Evolutionary conservation across 352 stramenopile species (phyloP).

Genomic region (Albugo candida): DNA sequence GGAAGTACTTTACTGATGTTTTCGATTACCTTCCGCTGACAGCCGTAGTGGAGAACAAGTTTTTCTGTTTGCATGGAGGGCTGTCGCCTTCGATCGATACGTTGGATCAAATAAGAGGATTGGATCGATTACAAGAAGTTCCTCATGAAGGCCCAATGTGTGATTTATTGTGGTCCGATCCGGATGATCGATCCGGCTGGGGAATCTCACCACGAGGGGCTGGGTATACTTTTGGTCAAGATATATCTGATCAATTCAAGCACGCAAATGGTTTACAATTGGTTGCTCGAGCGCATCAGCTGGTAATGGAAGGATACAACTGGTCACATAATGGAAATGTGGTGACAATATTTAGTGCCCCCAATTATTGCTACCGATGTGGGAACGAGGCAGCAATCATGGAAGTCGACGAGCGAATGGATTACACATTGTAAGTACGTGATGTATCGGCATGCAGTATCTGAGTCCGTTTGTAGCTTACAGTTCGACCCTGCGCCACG

Average conservation of each 20-base stretch:
- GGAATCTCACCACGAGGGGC: slow-evolving; percentile 86
- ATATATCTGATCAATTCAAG: slow-evolving; percentile 88
- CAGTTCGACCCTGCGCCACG: slow-evolving; percentile 89
- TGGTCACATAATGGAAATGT: slow-evolving; percentile 93
- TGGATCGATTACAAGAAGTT: slow-evolving; percentile 91
- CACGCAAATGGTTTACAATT: slow-evolving; percentile 85
- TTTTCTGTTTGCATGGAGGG: slow-evolving; percentile 74
- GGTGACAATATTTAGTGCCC: slow-evolving; percentile 97
- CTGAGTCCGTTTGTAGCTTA: slow-evolving; percentile 32
- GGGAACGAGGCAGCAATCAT: slow-evolving; percentile 97
- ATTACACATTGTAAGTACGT: slow-evolving; percentile 84
- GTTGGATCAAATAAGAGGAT: slow-evolving; percentile 86
- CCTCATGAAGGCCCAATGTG: slow-evolving; percentile 96
- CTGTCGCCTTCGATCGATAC: slow-evolving; percentile 78
- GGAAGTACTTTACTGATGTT: slow-evolving; percentile 71
- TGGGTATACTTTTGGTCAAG: slow-evolving; percentile 85
- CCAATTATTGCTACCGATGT: slow-evolving; percentile 99
- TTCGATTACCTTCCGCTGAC: slow-evolving; percentile 94
- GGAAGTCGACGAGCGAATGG: slow-evolving; percentile 90
- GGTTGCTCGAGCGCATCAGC: slow-evolving; percentile 86
- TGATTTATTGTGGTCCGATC: slow-evolving; percentile 96
- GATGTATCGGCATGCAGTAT: neutral
- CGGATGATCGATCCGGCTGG: slow-evolving; percentile 88
- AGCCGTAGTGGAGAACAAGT: slow-evolving; percentile 88
- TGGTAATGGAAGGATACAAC: slow-evolving; percentile 93